Evolutionary conservation across 495 filamentous ascomycete genomes (phyloP).

Genomic region (Penicillium cosmopolitanum): DNA sequence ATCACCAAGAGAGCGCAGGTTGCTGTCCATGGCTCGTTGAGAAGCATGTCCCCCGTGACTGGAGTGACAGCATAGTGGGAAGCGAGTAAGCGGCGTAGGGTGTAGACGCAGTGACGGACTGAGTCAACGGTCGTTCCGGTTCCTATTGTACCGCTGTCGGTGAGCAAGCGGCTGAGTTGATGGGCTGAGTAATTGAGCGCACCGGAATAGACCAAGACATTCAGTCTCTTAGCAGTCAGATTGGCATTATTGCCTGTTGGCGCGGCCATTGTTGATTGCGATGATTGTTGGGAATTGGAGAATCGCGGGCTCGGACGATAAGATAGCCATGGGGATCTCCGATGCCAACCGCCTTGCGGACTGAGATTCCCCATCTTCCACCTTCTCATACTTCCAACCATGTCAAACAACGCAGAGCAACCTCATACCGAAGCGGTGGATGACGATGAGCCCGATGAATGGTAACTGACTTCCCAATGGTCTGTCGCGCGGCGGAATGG

Average conservation of each 20-base stretch:
- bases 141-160: conserved; percentile 54
- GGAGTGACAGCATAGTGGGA: conserved; percentile 92
- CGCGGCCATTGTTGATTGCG: conserved; percentile 32
- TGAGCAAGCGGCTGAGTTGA: conserved; percentile 33
- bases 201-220: conserved; percentile 89
- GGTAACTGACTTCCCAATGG: conserved; percentile 55
- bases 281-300: conserved; percentile 19
- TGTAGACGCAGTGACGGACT: conserved; percentile 86
- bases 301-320: conserved; percentile 25
- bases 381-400: conserved; percentile 25
- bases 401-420: conserved; percentile 46
- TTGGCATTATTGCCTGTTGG: conserved; percentile 39
- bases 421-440: conserved; percentile 47
- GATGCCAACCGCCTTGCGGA: conserved; percentile 19
- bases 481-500: conserved; percentile 4
- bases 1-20: conserved; percentile 89
- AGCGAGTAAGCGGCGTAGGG: conserved; percentile 85
- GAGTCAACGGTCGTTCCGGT: conserved; percentile 85
- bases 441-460: conserved; percentile 91
- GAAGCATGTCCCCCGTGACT: conserved; percentile 72
- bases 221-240: conserved; percentile 69
- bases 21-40: conserved; percentile 90
- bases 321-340: conserved; percentile 17
- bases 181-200: conserved; percentile 30
- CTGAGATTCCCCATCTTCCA: conserved; percentile 16